Percentiles rank a stretch among this genome's conserved stretches.
phyloP scores from a whole-genome alignment of 129 eudicot species.

The Flaveria brownii region DNA sequence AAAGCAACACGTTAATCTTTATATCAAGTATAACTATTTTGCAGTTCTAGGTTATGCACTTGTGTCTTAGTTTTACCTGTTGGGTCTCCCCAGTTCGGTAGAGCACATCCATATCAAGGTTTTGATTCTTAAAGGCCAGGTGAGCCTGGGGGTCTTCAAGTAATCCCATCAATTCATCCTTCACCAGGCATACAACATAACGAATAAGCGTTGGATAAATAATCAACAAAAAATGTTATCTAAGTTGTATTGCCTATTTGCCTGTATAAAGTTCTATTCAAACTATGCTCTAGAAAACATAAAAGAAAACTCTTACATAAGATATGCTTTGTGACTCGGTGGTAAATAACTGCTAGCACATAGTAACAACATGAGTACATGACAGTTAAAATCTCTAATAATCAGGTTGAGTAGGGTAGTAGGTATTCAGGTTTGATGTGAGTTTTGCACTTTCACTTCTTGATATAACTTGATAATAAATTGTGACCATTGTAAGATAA shows the following conservation, averaged over 20 bases:
- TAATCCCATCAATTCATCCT: conserved; percentile 94
- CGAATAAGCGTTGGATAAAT: conserved; percentile 5
- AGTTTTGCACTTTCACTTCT: neutral
- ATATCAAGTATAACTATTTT: conserved; percentile 8
- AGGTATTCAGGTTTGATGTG: neutral
- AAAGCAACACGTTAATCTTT: conserved; percentile 4
- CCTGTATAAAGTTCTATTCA: neutral
- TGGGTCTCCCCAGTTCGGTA: conserved; percentile 88
- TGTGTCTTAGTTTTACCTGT: conserved; percentile 45
- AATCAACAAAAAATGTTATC: neutral
- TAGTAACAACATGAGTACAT: neutral
- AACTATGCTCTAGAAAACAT: neutral
- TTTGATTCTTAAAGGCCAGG: conserved; percentile 55
- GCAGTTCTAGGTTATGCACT: neutral
- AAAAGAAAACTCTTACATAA: neutral
- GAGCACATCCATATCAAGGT: conserved; percentile 71
- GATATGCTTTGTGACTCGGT: neutral
- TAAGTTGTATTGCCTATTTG: neutral
- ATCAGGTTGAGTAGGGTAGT: neutral
- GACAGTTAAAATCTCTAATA: neutral
- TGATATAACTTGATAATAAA: neutral
- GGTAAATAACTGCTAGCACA: neutral
- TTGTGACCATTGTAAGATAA: neutral
- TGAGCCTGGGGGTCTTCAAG: conserved; percentile 58
- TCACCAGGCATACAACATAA: conserved; percentile 26